These are phyloP conservation scores for Pseudonectria buxi DNA, from an alignment of 2,329 filamentous ascomycete genomes.

Conservation along the genomic window DNA sequence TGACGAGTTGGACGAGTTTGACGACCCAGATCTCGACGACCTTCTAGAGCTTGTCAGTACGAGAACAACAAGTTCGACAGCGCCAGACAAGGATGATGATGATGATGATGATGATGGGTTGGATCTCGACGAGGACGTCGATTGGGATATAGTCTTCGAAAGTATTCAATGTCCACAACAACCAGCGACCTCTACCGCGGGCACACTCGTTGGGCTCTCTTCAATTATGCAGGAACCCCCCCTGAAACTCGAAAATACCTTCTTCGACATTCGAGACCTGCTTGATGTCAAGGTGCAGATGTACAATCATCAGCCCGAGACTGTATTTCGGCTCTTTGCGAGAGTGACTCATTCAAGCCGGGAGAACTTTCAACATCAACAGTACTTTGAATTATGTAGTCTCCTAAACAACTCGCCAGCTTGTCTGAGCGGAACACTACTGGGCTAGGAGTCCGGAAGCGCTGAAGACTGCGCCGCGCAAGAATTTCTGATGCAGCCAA, in stretches of 20 bases:
- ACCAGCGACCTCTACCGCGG: slow-evolving; percentile 1
- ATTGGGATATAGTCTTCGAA: slow-evolving; percentile 31
- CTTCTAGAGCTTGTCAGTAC: slow-evolving; percentile 7
- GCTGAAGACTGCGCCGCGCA: slow-evolving; percentile 18
- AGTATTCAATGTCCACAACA: slow-evolving; percentile 5
- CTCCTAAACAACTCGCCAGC: slow-evolving; percentile 54
- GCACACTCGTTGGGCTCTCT: not conserved
- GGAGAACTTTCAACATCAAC: slow-evolving; percentile 41
- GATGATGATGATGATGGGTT: too few relatives aligned
- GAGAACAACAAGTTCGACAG: too few relatives aligned
- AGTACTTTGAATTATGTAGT: slow-evolving; percentile 59
- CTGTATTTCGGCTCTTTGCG: slow-evolving; percentile 57
- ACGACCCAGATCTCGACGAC: slow-evolving; percentile 13
- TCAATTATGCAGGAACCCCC: too few relatives aligned
- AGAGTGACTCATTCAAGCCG: slow-evolving; percentile 52
- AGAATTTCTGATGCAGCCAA: slow-evolving; percentile 16
- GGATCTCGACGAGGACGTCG: slow-evolving; percentile 31
- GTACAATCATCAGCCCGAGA: slow-evolving; percentile 27
- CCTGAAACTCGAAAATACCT: slow-evolving; percentile 34
- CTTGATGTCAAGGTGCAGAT: slow-evolving; percentile 36
- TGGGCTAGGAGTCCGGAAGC: slow-evolving; percentile 22
- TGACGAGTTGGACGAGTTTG: slow-evolving; percentile 8
- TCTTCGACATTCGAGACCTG: slow-evolving; percentile 59
- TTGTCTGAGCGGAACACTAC: slow-evolving; percentile 30
- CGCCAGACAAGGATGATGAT: too few relatives aligned